These are phyloP conservation scores for Tolypocladium amazonense DNA, from an alignment of 2,329 filamentous ascomycete genomes.

Conservation along the genomic window DNA sequence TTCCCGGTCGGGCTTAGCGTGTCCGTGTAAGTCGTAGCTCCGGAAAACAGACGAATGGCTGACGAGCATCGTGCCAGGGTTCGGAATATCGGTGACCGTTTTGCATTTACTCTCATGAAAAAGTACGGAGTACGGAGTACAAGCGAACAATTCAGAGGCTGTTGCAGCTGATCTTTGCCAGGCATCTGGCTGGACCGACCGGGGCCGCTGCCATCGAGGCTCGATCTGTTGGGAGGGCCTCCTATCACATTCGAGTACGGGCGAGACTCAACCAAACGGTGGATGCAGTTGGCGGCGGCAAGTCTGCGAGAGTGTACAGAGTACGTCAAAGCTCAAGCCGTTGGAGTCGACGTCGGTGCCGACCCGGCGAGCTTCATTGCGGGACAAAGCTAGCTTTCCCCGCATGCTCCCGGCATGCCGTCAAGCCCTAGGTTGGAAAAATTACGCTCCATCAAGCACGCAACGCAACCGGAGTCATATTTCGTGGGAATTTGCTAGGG, in stretches of 20 bases:
- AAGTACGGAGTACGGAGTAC: background rate
- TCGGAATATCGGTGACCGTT: background rate
- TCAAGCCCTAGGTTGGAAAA: background rate
- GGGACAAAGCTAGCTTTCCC: background rate
- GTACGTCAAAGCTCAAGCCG: background rate
- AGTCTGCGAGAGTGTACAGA: background rate
- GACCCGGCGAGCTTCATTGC: background rate
- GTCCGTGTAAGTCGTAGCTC: background rate
- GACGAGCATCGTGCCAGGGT: background rate
- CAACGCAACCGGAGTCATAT: background rate
- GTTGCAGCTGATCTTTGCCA: background rate
- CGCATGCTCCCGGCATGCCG: background rate
- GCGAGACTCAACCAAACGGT: background rate
- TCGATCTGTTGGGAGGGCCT: background rate
- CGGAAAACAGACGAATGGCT: background rate
- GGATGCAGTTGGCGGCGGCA: background rate
- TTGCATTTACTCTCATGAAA: background rate
- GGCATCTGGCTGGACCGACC: background rate
- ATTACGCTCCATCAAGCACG: no score
- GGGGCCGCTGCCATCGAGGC: background rate
- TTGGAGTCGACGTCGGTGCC: background rate
- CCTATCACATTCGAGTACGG: background rate
- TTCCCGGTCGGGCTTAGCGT: background rate
- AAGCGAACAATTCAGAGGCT: background rate
- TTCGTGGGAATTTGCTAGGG: background rate